Evolutionary conservation across 331 rosid genomes (phyloP), one percentile per base, ranked within the genome.

Genomic region (Stylosanthes scabra): DNA sequence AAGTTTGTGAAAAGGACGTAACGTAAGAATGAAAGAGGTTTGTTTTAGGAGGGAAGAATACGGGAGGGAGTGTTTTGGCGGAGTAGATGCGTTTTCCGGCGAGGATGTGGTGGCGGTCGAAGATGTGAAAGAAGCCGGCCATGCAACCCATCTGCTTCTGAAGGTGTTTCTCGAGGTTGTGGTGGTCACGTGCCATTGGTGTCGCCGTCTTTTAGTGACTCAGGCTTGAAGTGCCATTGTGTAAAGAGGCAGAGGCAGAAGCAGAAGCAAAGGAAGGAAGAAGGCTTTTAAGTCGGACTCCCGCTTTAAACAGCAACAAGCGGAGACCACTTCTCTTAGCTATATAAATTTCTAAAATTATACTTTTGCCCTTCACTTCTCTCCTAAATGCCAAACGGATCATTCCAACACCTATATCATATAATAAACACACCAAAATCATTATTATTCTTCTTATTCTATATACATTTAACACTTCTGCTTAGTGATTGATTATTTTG

Each of bases 121-220:
- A 95, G 88, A 95, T 95, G 63, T 95, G 93, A 57, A 92, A 89
- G 59, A 95, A 95, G 0, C 99, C 97, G 0, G 99, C 84, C 97
- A 95, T 95, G 97, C 99, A 95, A 2, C 99, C 99, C 88, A 91
- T 95, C 74, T 94, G 98, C 67, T 86, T 52, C 61, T 83, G 72
- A 0, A 89, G 68, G 12, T 79, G 89, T 51, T 82, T 86, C 25
- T 86, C 86, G 29, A 82, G 74, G 16, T 82, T 78, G 67, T 86
- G 88, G 12, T 86, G 86, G 12, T 86, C 88, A 15, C 9, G 68
- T 77, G 44, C 81, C 28, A 81, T 78, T 5, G 75, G 82, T n/a
- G 67, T 86, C 78, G 86, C 79, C 88, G 83, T 11, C 10, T 44
- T 63, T 40, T 16, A 27, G 27, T 31, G 41, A 31, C 37, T 49